Conservation (phyloP, 129 eudicot genomes). For the Escallonia herrerae region DNA sequence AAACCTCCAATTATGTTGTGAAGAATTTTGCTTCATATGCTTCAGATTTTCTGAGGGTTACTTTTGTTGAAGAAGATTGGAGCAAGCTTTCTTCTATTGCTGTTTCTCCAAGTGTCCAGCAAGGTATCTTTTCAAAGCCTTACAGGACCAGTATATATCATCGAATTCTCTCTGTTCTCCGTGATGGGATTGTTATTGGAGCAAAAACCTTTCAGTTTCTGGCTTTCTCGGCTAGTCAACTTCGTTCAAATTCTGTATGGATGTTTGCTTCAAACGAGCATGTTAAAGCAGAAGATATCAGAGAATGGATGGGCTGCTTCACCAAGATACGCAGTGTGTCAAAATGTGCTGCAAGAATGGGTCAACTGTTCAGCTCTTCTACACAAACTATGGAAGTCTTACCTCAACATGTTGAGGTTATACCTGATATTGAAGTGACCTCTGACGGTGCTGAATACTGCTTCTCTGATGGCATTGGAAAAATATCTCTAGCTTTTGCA, state of each 20-base stretch:
- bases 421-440: conserved; percentile 73
- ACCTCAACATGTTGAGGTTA: conserved; percentile 52
- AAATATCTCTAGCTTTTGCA: conserved; percentile 76
- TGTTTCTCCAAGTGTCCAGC: conserved; percentile 42
- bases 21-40: conserved; percentile 69
- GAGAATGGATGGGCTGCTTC: conserved; percentile 97
- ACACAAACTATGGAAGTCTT: conserved; percentile 61
- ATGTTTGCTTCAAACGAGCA: conserved; percentile 95
- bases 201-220: conserved; percentile 62
- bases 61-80: conserved; percentile 98
- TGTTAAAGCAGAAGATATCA: conserved; percentile 61
- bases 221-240: conserved; percentile 96
- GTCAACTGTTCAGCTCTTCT: conserved; percentile 87
- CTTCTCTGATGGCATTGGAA: conserved; percentile 97
- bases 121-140: conserved; percentile 73
- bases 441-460: conserved; percentile 75
- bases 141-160: conserved; percentile 49
- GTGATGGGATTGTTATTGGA: conserved; percentile 74
- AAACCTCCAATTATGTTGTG: conserved; percentile 80
- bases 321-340: conserved; percentile 75
- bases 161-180: conserved; percentile 60
- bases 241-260: conserved; percentile 93
- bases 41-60: conserved; percentile 75
- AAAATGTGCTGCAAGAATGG: conserved; percentile 98
- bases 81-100: conserved; percentile 51